Base-by-base conservation (phyloP, 352 stramenopile genomes). In the Globisporangium parvum region DNA sequence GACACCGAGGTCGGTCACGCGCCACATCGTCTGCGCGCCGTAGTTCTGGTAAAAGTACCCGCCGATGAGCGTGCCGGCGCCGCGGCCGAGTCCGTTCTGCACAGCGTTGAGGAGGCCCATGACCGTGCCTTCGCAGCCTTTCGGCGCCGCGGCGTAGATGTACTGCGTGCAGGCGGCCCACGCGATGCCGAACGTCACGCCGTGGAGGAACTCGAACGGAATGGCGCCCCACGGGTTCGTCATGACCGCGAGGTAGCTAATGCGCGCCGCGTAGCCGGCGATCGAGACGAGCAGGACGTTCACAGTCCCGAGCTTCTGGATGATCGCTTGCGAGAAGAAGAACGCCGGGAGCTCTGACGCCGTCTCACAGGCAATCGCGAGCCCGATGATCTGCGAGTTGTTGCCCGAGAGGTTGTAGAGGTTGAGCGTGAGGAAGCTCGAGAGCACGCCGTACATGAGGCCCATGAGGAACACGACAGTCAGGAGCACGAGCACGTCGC, bases 381-480 rank as follows among this genome's bases (percentile, higher is more conserved):
- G 67, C n/a, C 83, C 80, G 37, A 93, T 85, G 57, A 93, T 89
- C 58, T 86, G 66, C 37, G 80, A 68, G 47, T 88, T 86, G 28
- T 74, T 50, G 37, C 68, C 71, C 54, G 77, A 89, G 17, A 93
- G 63, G 52, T 91, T 90, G 70, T 88, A 91, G 23, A 93, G 62
- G 50, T 93, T 86, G 41, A 93, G 64, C 28, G 77, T 87, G 50
- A 93, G 75, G 60, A 89, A 93, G 67, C 77, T 89, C n/a, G 75
- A 87, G 47, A 93, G 65, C 52, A 89, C 79, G 56, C 83, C 83
- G 55, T 75, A 90, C 80, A 91, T 91, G 51, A 89, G 67, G 0
- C 80, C 79, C 75, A 88, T 91, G 51, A 91, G 59, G 55, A 88
- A 88, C 18, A 91, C 79, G 12, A 91, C 75, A n/a, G 53, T 55